Evolutionary conservation across 768 basidiomycete genomes (phyloP), one percentile per base, ranked within the genome.

Genomic region (Porphyrellus cyaneotinctus): DNA sequence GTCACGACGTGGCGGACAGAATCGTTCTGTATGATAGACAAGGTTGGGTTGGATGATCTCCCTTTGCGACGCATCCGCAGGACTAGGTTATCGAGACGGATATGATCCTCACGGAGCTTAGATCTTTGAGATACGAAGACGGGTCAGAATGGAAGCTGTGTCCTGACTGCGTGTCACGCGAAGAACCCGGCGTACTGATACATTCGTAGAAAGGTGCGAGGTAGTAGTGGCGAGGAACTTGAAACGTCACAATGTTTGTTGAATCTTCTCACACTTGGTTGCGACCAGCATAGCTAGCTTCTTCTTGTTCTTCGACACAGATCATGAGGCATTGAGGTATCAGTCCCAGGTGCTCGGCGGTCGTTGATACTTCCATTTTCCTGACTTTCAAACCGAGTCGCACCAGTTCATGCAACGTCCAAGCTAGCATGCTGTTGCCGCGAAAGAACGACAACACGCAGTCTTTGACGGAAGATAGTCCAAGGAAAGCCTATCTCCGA

Each of bases 401-500:
- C 47, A 53, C 53, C 52, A 50, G 53, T 48, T 63, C 57, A 51
- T 30, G 35, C 15, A 26, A 24, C 31, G 33, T 28, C 32, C 52
- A 43, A 43, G 20, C 52, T 43, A 52, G 26, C 43, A 9, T 49
- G 31, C 23, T 28, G 26, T 28, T 28, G 26, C 53, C 56, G 48
- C 53, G 53, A 57, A 50, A 32, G 47, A 45, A 54, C 20, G 38
- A 22, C 43, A 43, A 41, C 13, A 42, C 30, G 53, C 20, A 43
- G 33, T n/a, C 52, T 42, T 22, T 8, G 15, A 35, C 44, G n/a
- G 31, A n/a, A 30, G 49, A 28, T 54, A 45, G 54, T 20, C 24
- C 28, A 63, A 49, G 39, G 52, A 64, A 61, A 67, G 61, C 60
- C 53, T 61, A 67, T 69, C 58, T 57, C 64, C 63, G 55, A 66